These are phyloP conservation scores for Colletotrichum sp. DNA, from an alignment of 2,329 filamentous ascomycete genomes.

Conservation along the genomic window DNA sequence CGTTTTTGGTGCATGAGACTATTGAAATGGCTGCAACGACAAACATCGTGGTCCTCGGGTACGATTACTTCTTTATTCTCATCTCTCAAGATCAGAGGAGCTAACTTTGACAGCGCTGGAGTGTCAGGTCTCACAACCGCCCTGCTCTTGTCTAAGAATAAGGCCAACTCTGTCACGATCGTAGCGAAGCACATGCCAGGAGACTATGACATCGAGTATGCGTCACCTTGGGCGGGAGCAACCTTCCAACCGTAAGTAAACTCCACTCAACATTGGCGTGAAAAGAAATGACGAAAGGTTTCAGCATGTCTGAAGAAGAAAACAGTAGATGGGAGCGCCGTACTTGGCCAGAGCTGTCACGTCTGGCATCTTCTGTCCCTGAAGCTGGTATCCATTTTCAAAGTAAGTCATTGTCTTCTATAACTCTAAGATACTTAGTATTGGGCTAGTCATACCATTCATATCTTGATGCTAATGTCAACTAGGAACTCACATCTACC, in stretches of 20 bases:
- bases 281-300: background rate
- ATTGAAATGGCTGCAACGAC: background rate
- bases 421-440: background rate
- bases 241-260: conserved; percentile 69
- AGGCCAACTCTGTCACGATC: conserved; percentile 44
- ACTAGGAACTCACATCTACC: conserved; percentile 46
- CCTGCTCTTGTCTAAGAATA: conserved; percentile 49
- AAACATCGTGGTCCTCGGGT: background rate
- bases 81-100: background rate
- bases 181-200: conserved; percentile 81
- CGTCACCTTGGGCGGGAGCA: conserved; percentile 81
- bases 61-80: background rate
- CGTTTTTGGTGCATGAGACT: background rate
- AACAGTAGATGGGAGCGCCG: conserved; percentile 57
- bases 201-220: conserved; percentile 84
- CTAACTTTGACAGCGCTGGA: conserved; percentile 43
- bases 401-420: conserved; percentile 37
- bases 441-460: conserved; percentile 20
- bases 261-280: background rate
- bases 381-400: conserved; percentile 79
- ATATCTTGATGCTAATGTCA: conserved; percentile 35
- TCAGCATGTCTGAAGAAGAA: conserved; percentile 37
- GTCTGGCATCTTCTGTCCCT: conserved; percentile 63
- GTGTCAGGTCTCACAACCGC: conserved; percentile 58
- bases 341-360: conserved; percentile 62